Evolutionary conservation across 202 grass and related monocot species (phyloP), one percentile per base, ranked within the genome.

Genomic region (Zoysia matrella): DNA sequence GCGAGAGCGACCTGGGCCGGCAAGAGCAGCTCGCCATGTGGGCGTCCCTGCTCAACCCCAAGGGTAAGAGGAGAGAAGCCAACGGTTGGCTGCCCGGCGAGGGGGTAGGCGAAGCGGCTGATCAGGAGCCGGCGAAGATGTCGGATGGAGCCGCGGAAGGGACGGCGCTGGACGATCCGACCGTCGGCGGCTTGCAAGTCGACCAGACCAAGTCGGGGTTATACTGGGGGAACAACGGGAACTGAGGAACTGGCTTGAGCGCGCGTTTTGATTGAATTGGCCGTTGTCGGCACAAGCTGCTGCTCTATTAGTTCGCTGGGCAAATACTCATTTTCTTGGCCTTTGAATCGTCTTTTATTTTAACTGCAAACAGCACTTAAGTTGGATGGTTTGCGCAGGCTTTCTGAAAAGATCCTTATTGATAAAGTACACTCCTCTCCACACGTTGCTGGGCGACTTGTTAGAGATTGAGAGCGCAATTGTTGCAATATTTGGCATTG

Each of bases 41-140:
- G 87, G 87, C 87, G 10, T 85, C 82, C 73, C 87, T 89, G 83
- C 82, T 89, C 40, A 82, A 86, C 40, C 83, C 87, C n/a, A 40
- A 74, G 60, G 7, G 71, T 2, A 30, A 60, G 15, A 42, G 71
- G 40, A 52, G 22, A 76, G 6, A 30, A 61, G 11, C 40, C 57
- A 2, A 52, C 8, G 67, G 22, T 14, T 73, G 75, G 86, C 12
- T 84, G 16, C 69, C 67, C 30, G 69, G 14, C 36, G 39, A 39
- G 41, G 81, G 52, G 11, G 43, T 9, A 5, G 76, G 81, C 64
- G 76, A 42, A 55, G 81, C 52, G 36, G 53, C 45, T 11, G 58
- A 56, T 45, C 80, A 57, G 1, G 85, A 82, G 73, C 48, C 56
- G 39, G 16, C 3, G 11, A 71, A 57, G 72, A 49, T 50, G 43